Evolutionary conservation across 371 early-diverging fungal genomes (phyloP), one percentile per base, ranked within the genome.

Genomic region (Zychaea mexicana): DNA sequence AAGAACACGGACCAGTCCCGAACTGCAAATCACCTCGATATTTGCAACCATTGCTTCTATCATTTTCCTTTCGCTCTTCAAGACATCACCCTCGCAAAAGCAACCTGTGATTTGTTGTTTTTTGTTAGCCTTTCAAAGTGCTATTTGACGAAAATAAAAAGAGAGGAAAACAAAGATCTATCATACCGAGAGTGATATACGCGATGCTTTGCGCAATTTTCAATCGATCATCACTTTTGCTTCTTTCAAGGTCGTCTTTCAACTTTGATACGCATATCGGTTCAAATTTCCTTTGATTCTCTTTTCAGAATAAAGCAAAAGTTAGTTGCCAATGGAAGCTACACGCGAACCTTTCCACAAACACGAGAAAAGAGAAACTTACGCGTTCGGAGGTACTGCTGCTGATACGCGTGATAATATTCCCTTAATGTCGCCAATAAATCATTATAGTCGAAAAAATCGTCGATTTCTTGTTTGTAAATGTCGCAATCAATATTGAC

Each of bases 351-450:
- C 12, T 10, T 2, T 10, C 17, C 24, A 21, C 22, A 21, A 12
- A 19, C 27, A 21, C 24, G 12, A 19, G 21, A 53, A 57, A 59
- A 66, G 30, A 49, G 17, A 17, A 49, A 54, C 24, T 52, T 54
- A 54, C 33, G 55, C 21, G 32, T 36, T 56, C 36, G 36, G 12
- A 33, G 4, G n/a, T 56, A 31, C 8, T 32, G 33, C 8, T 32
- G 33, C 24, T 56, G 31, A 36, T 36, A 56, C 17, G 33, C 33
- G 24, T 22, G 7, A 13, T 56, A 22, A 33, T 36, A 56, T 13
- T 56, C 56, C n/a, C 15, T 17, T 21, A 56, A 24, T 12, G 21
- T 31, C 0, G 56, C 10, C 9, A 32, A 22, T 15, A 60, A 22
- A n/a, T 61, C 3, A 15, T 26, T 32, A 49, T 27, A n/a, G 55